A percentile compares a stretch with the other conserved stretches of the same genome.
These are phyloP conservation scores for Dothiorella sarmentorum DNA, from an alignment of 2,329 filamentous ascomycete species.

Conservation along the genomic window DNA sequence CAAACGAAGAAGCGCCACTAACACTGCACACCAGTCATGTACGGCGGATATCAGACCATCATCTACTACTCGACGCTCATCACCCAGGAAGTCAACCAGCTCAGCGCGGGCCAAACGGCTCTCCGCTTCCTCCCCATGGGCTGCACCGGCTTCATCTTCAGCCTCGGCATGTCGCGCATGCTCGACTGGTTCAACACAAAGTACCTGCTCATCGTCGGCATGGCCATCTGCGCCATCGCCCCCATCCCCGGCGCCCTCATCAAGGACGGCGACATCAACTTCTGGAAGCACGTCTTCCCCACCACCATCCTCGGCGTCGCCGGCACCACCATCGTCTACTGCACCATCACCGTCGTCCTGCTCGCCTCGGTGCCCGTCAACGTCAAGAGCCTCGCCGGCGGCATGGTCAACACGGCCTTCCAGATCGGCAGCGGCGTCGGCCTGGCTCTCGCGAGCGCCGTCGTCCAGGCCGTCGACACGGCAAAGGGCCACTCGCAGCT, in stretches of 20 bases:
- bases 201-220: slow-evolving; percentile 34
- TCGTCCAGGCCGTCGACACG: slow-evolving; percentile 39
- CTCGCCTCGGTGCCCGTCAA: slow-evolving; percentile 40
- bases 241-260: slow-evolving; percentile 35
- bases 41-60: slow-evolving; percentile 43
- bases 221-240: slow-evolving; percentile 36
- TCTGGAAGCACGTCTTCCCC: slow-evolving; percentile 41
- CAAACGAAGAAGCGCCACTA: too few relatives aligned
- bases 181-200: slow-evolving; percentile 41
- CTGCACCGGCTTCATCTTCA: slow-evolving; percentile 36
- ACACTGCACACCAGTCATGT: slow-evolving; percentile 28
- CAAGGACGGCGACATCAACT: slow-evolving; percentile 22
- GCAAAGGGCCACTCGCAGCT: slow-evolving; percentile 32
- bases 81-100: slow-evolving; percentile 39
- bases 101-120: slow-evolving; percentile 40
- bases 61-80: slow-evolving; percentile 45
- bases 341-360: slow-evolving; percentile 42
- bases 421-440: slow-evolving; percentile 43
- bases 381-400: slow-evolving; percentile 41
- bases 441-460: slow-evolving; percentile 39
- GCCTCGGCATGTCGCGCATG: slow-evolving; percentile 16
- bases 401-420: slow-evolving; percentile 45
- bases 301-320: slow-evolving; percentile 41
- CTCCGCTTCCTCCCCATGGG: slow-evolving; percentile 44
- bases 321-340: slow-evolving; percentile 41